Conservation (phyloP, 306 rosid species). For the Herpetospermum pedunculosum region DNA sequence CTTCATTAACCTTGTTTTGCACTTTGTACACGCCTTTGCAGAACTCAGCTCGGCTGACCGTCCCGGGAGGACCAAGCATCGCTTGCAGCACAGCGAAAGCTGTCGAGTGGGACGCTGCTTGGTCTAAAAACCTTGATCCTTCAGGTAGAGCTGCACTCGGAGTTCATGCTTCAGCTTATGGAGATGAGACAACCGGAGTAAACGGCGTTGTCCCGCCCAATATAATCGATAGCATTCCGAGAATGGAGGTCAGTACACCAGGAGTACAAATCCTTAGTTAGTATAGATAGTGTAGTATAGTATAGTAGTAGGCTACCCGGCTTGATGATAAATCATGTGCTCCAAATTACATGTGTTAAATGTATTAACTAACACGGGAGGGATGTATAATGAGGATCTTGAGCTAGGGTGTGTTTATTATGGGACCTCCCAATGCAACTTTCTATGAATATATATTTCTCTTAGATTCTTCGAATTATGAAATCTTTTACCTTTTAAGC, state of each 20-base stretch:
- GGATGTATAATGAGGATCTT: not conserved
- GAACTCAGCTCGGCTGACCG: slow-evolving; percentile 78
- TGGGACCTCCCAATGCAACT: not conserved
- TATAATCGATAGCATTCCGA: slow-evolving; percentile 41
- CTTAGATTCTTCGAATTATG: not conserved
- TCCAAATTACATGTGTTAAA: not conserved
- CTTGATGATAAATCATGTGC: not conserved
- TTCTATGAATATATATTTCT: not conserved
- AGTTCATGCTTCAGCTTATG: slow-evolving; percentile 71
- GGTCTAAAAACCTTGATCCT: slow-evolving; percentile 85
- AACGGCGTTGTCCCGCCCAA: slow-evolving; percentile 25
- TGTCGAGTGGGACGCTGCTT: slow-evolving; percentile 80
- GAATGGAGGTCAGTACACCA: slow-evolving; percentile 29
- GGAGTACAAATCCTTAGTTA: slow-evolving; percentile 58
- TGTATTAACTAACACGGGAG: not conserved
- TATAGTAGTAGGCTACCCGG: not conserved
- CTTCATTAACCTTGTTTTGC: not conserved
- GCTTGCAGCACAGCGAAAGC: slow-evolving; percentile 98
- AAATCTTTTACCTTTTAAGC: not conserved
- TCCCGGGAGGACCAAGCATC: slow-evolving; percentile 88
- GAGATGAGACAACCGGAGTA: slow-evolving; percentile 12
- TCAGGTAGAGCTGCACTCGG: slow-evolving; percentile 93
- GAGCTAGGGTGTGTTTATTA: not conserved
- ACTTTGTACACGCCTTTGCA: slow-evolving; percentile 19
- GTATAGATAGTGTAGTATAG: too few species aligned